phyloP scores from a whole-genome alignment of 768 basidiomycete genomes.

The Pholiota conissans region DNA sequence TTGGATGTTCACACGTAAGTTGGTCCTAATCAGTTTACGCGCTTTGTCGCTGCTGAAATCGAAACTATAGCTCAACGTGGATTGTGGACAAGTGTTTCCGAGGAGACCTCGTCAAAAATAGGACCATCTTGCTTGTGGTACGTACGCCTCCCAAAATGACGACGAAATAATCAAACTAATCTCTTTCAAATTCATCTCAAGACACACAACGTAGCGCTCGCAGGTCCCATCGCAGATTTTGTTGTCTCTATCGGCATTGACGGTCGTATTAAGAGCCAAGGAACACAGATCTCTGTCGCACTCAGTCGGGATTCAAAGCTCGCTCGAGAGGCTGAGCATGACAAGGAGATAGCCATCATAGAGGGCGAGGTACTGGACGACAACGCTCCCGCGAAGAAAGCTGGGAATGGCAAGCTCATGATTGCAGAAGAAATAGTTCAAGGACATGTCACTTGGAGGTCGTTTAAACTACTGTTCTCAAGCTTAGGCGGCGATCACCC shows the following conservation, averaged over 20 bases:
- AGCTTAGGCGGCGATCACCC: conserved; percentile 35
- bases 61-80: conserved; percentile 9
- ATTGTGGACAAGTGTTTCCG: conserved; percentile 72
- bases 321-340: conserved; percentile 27
- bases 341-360: conserved; percentile 13
- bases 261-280: conserved; percentile 48
- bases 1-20: conserved; percentile 42
- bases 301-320: conserved; percentile 40
- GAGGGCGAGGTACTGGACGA: conserved; percentile 17
- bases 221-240: conserved; percentile 48
- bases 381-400: conserved; percentile 20
- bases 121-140: conserved; percentile 81
- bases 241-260: conserved; percentile 54
- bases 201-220: conserved; percentile 51
- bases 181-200: conserved; percentile 11
- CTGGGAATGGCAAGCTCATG: conserved; percentile 53
- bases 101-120: conserved; percentile 68
- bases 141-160: conserved; percentile 5
- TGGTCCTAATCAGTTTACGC: conserved; percentile 4
- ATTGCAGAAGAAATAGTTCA: conserved; percentile 60
- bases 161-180: too few species aligned
- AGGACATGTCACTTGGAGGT: conserved; percentile 23
- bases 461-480: conserved; percentile 34
- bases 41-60: not conserved
- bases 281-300: conserved; percentile 39